Evolutionary conservation across 306 rosid genomes (phyloP), one percentile per base, ranked within the genome.

Genomic region (Trifolium pratense): DNA sequence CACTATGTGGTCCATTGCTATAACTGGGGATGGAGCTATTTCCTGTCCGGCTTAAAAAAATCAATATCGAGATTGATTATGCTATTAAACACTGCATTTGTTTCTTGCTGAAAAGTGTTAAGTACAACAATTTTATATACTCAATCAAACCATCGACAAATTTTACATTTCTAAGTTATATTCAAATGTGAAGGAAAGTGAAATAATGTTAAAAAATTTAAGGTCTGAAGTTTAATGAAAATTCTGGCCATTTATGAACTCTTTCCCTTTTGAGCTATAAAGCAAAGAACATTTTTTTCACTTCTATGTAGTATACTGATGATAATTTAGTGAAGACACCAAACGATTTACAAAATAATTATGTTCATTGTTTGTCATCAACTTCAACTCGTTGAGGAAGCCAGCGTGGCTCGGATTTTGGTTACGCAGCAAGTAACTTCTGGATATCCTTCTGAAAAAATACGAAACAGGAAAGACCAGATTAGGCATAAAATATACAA

Each of bases 401-500:
- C 40, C 16, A 16, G 59, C 40, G 43, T 42, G 14, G 16, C 60
- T 67, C 52, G 1, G 39, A 45, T 59, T 13, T 37, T 43, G 43
- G 58, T 45, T 64, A 91, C 0, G 93, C 95, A 14, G 95, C 93
- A 31, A 91, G 84, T 66, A 95, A 88, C 83, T 83, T 86, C 81
- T 95, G 95, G 68, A 95, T 87, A 80, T 91, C 99, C 89, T 86
- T 95, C 97, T 91, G 91, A 66, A 82, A 81, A 43, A 46, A 11
- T 34, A 7, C 60, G 17, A 23, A 80, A 70, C 20, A 72, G 39
- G 9, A 62, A 37, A 64, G 6, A 36, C 64, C 58, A 51, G 26
- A 66, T 75, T 75, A 36, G 59, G 77, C 48, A 39, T 52, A 59
- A 1, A 49, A 55, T 45, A 36, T 36, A 2, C 32, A 29, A 29